Evolutionary conservation across 306 rosid species (phyloP), one percentile per base, ranked within the genome.

Genomic region (Fragaria vesca): DNA sequence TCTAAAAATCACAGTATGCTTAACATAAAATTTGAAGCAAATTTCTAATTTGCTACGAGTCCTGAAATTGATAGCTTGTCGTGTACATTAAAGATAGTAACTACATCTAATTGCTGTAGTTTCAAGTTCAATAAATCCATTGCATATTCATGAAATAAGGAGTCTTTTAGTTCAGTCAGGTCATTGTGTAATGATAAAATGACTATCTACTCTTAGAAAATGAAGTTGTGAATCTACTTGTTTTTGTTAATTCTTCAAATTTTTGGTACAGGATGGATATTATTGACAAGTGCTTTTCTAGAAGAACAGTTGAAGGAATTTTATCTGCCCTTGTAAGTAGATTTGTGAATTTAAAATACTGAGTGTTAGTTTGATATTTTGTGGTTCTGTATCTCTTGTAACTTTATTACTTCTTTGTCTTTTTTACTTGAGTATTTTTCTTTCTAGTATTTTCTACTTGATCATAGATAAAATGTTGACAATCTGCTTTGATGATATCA

Each of bases 251-350:
- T 81, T 55, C 62, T 81, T 76, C 62, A 61, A 45, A 65, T 83
- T 48, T 45, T 45, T 71, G 55, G 43, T 79, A 78, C 93, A 91
- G 98, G 90, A 83, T 89, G 87, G 82, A 82, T 71, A 76, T 87
- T 62, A 95, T 95, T 83, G 88, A 95, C 66, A 87, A 85, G 84
- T 91, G 96, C 85, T 95, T 95, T 91, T 93, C 97, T 58, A 76
- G 72, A 82, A 89, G 81, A 87, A 82, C 93, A 48, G 78, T 92
- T 0, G 98, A 93, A 84, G 96, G 86, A 63, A 93, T 93, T 69
- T 66, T 93, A 72, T 89, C 80, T 78, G 88, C 89, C 82, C 97
- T 95, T 43, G 97, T 95, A 87, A 90, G 98, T 78, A 32, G 9
- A 73, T 79, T 75, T 67, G 63, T 78, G 51, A 26, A 68, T 73